These are phyloP conservation scores for Toxoplasma gondii DNA, from an alignment of 169 alveolate species.

Conservation along the genomic window DNA sequence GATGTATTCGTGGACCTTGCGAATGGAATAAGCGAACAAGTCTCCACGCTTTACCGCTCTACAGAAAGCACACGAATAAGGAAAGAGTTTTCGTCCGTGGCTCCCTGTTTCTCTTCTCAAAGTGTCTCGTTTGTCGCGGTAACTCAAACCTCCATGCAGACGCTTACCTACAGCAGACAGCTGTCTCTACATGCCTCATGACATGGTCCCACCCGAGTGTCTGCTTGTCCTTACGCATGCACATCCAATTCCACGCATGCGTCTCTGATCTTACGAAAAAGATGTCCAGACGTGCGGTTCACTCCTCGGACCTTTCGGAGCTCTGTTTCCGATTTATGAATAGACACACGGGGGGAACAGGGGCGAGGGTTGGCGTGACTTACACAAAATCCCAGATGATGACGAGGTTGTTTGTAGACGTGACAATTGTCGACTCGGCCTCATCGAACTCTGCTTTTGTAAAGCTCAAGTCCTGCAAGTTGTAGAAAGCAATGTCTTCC, in stretches of 20 bases:
- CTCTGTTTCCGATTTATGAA: too few relatives aligned
- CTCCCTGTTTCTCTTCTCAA: too few relatives aligned
- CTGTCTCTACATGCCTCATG: background rate
- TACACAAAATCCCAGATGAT: slow-evolving; percentile 67
- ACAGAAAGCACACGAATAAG: background rate
- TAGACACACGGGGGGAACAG: too few relatives aligned
- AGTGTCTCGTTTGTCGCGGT: too few relatives aligned
- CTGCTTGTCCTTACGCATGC: too few relatives aligned
- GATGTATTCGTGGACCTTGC: slow-evolving; percentile 42
- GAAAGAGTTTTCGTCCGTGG: background rate
- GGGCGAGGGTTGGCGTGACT: background rate
- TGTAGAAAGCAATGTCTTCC: slow-evolving; percentile 76
- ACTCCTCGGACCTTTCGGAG: too few relatives aligned
- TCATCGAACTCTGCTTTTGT: slow-evolving; percentile 85
- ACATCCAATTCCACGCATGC: too few relatives aligned
- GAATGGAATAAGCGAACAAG: slow-evolving; percentile 38
- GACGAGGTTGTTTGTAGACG: slow-evolving; percentile 59
- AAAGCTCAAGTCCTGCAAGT: slow-evolving; percentile 73
- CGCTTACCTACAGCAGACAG: background rate
- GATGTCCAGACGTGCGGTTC: too few relatives aligned
- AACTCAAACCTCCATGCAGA: too few relatives aligned
- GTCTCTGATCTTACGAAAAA: too few relatives aligned
- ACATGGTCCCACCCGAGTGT: too few relatives aligned
- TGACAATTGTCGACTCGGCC: slow-evolving; percentile 44
- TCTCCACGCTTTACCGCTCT: slow-evolving; percentile 56